Evolutionary conservation across 441 rosid genomes (phyloP), one percentile per base, ranked within the genome.

Genomic region (Viola pubescens): DNA sequence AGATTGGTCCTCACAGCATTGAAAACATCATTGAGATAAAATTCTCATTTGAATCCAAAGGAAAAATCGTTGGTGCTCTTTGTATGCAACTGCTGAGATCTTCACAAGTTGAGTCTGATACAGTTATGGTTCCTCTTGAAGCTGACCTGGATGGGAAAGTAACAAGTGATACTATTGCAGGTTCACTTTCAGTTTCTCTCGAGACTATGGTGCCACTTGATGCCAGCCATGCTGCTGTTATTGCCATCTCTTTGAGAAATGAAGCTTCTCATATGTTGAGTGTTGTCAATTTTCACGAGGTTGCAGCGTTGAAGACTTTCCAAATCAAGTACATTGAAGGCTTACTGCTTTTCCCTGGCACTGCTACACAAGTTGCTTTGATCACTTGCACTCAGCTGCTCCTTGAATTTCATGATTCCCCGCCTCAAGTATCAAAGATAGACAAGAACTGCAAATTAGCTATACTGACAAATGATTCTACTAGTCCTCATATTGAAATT

Each of bases 291-390:
- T 73, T 82, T 38, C 71, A 54, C 64, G 79, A 75, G 71, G 66
- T 69, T 65, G 69, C 76, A 49, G 78, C 76, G 13, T 53, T 52
- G 10, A 68, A 73, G 59, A 41, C 62, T 75, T 79, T 83, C 62
- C 70, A 64, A 59, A 70, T 83, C 67, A 83, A 80, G 73, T 74
- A 79, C 60, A 47, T 68, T 63, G 75, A 71, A 65, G 88, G 86
- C 52, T 69, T 86, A 76, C 70, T 86, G 6, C 89, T 86, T 48
- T 86, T 79, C 59, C 94, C 89, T 1, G 77, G 75, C 44, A 73
- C 84, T 61, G 67, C 65, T 45, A 83, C 89, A 1, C 77, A 64
- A 66, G 83, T 82, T 69, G 84, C 88, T 59, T 54, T 75, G 13
- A 54, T 83, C 59, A 52, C 75, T 45, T 86, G 86, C 59, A 42